Conservation (phyloP, 768 basidiomycete genomes). For the Sporobolomyces pararoseus region DNA sequence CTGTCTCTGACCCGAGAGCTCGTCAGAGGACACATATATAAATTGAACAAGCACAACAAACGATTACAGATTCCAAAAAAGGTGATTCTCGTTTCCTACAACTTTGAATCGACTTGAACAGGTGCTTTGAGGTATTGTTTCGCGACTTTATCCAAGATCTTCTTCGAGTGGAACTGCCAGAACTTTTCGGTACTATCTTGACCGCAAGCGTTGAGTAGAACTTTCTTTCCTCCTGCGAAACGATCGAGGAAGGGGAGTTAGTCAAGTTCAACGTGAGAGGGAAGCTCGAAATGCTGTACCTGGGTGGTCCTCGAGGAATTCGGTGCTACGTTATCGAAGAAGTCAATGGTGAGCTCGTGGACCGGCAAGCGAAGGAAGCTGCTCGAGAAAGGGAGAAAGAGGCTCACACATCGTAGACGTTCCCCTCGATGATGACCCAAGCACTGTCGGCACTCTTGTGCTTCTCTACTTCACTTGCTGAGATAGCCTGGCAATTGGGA, state of each 20-base stretch:
- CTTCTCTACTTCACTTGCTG: conserved; percentile 18
- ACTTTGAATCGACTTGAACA: conserved; percentile 10
- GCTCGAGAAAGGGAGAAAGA: not conserved
- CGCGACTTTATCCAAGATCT: conserved; percentile 38
- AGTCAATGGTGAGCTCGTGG: too few relatives aligned
- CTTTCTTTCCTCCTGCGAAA: conserved; percentile 34
- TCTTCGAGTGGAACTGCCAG: conserved; percentile 40
- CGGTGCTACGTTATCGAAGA: too few relatives aligned
- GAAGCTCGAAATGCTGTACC: not conserved
- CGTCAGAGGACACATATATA: too few relatives aligned
- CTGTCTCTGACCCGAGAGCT: too few relatives aligned
- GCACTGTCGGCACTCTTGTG: conserved; percentile 33
- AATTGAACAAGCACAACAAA: not conserved
- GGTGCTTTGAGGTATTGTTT: conserved; percentile 26
- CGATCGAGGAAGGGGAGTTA: not conserved
- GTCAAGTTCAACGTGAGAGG: not conserved
- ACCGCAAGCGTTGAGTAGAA: conserved; percentile 37
- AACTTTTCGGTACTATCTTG: conserved; percentile 37
- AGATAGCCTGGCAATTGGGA: conserved; percentile 16
- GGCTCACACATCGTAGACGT: conserved; percentile 34
- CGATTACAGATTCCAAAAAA: not conserved
- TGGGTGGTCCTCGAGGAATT: too few relatives aligned
- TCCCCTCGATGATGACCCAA: conserved; percentile 37
- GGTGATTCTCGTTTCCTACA: not conserved
- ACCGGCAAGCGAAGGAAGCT: too few relatives aligned